These are phyloP conservation scores for Phyllosticta ampelicida DNA, from an alignment of 2,329 filamentous ascomycete species.

Conservation along the genomic window DNA sequence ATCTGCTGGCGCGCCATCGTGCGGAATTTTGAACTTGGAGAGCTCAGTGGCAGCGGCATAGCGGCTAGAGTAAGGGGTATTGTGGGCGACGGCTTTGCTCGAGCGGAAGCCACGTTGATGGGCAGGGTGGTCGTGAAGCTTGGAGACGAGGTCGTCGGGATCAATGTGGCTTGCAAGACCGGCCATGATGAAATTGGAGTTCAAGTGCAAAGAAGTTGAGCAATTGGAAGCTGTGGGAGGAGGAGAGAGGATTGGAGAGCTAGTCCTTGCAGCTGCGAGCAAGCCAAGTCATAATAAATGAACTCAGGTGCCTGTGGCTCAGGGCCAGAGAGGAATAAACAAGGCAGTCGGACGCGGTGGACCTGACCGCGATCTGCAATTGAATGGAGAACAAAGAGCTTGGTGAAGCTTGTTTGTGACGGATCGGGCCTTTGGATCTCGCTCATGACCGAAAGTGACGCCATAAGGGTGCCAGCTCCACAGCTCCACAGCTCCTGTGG, in stretches of 20 bases:
- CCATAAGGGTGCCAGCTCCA: background rate
- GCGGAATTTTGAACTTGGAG: slow-evolving; percentile 49
- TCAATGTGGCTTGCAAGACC: slow-evolving; percentile 33
- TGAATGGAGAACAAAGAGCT: slow-evolving; percentile 6
- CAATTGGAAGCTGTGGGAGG: background rate
- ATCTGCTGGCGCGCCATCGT: slow-evolving; percentile 48
- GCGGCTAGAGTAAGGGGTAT: slow-evolving; percentile 46
- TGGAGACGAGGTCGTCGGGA: slow-evolving; percentile 42
- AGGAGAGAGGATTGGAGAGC: background rate
- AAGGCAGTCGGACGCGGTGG: slow-evolving; percentile 3
- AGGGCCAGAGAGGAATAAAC: background rate
- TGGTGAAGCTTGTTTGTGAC: slow-evolving; percentile 11
- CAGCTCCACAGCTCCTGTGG: no score
- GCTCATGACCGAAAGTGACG: background rate
- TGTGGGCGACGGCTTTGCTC: slow-evolving; percentile 37
- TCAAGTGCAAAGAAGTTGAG: background rate
- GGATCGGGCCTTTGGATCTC: background rate
- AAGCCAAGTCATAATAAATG: background rate
- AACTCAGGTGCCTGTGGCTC: background rate
- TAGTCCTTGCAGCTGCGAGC: background rate
- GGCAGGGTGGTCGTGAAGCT: slow-evolving; percentile 38
- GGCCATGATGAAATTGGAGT: background rate
- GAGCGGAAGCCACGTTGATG: slow-evolving; percentile 29
- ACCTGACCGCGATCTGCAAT: background rate
- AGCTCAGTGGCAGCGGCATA: slow-evolving; percentile 46